Conservation (phyloP, 2,329 filamentous ascomycete species). For the Talaromyces verruculosus region DNA sequence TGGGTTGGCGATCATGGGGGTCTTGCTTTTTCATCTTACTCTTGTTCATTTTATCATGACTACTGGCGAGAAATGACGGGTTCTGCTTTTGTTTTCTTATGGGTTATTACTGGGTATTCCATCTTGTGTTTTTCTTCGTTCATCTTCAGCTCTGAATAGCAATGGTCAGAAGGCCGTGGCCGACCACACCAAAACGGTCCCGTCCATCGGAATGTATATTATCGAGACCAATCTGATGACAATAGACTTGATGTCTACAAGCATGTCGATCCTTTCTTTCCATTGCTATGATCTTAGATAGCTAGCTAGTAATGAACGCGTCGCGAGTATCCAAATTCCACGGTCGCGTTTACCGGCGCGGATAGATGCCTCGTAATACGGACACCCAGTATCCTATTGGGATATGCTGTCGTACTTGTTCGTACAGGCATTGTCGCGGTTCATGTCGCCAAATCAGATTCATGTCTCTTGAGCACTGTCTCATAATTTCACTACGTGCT, state of each 20-base stretch:
- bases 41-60: conserved; percentile 38
- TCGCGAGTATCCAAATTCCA: not conserved
- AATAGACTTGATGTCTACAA: conserved; percentile 22
- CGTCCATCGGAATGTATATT: conserved; percentile 24
- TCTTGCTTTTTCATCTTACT: conserved; percentile 29
- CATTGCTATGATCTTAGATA: not conserved
- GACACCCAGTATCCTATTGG: not conserved
- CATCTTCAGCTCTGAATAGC: conserved; percentile 21
- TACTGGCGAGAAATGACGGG: conserved; percentile 48
- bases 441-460: not conserved
- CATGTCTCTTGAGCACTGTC: not conserved
- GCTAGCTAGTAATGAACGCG: conserved; percentile 15
- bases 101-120: conserved; percentile 41
- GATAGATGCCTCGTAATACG: not conserved
- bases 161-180: conserved; percentile 23
- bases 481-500: not conserved
- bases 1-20: conserved; percentile 45
- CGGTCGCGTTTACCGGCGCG: not conserved
- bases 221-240: conserved; percentile 24
- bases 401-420: not conserved
- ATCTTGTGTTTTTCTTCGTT: conserved; percentile 25
- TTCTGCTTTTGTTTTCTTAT: conserved; percentile 38
- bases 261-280: conserved; percentile 19
- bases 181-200: conserved; percentile 13
- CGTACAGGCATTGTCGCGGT: not conserved